Percentiles rank a stretch among this genome's conserved stretches.
These are phyloP conservation scores for Staphylotrichum longicolle DNA, from an alignment of 495 filamentous ascomycete species.

Conservation along the genomic window DNA sequence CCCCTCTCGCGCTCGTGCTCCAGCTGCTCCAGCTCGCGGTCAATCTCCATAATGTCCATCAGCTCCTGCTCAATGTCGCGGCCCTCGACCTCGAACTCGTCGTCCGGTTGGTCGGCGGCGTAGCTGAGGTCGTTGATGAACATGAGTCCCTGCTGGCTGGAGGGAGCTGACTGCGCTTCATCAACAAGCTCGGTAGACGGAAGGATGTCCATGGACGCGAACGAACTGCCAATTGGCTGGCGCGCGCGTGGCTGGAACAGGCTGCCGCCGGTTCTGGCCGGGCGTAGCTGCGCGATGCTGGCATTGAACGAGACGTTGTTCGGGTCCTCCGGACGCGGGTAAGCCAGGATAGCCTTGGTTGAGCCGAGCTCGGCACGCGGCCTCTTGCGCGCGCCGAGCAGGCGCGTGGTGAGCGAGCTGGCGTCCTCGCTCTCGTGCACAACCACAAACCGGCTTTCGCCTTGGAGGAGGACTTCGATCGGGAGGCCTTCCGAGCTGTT, in stretches of 20 bases:
- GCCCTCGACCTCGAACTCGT: slow-evolving; percentile 44
- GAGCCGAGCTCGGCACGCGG: slow-evolving; percentile 23
- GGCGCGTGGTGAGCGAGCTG: slow-evolving; percentile 36
- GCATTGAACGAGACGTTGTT: slow-evolving; percentile 47
- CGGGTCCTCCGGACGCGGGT: slow-evolving; percentile 41
- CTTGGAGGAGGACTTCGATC: slow-evolving; percentile 59
- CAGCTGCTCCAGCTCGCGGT: slow-evolving; percentile 50
- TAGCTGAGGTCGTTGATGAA: slow-evolving; percentile 45
- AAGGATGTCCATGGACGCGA: slow-evolving; percentile 25
- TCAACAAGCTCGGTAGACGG: slow-evolving; percentile 26
- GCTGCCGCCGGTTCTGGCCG: slow-evolving; percentile 12
- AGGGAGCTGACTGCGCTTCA: slow-evolving; percentile 16
- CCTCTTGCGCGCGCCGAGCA: slow-evolving; percentile 36
- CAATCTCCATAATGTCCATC: slow-evolving; percentile 57
- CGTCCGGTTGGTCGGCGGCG: slow-evolving; percentile 43
- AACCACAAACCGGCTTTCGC: slow-evolving; percentile 62
- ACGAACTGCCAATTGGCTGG: slow-evolving; percentile 10
- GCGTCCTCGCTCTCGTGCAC: slow-evolving; percentile 48
- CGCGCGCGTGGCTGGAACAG: slow-evolving; percentile 18
- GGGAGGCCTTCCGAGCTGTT: slow-evolving; percentile 41
- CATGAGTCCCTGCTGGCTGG: slow-evolving; percentile 34
- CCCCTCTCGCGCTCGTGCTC: slow-evolving; percentile 44
- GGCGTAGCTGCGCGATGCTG: slow-evolving; percentile 31
- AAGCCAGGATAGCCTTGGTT: slow-evolving; percentile 43
- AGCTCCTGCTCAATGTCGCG: slow-evolving; percentile 52